Evolutionary conservation across 306 rosid species (phyloP).

Genomic region (Castanea mollissima): DNA sequence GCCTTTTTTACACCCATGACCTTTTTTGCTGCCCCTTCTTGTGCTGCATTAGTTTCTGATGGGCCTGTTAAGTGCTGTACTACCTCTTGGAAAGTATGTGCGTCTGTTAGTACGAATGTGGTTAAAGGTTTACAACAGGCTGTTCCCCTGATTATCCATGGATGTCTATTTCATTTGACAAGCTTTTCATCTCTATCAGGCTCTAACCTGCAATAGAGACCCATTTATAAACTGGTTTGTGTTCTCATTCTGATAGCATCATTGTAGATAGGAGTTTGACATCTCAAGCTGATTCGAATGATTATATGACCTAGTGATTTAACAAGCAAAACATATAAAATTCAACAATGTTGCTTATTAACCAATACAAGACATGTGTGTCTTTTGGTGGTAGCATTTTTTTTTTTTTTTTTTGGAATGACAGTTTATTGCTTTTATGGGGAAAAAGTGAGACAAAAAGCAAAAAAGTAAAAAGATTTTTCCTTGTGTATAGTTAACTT

Average conservation of each 20-base stretch:
- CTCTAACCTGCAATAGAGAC: conserved; percentile 18
- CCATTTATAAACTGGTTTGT: background rate
- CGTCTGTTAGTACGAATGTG: conserved; percentile 68
- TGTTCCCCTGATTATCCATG: conserved; percentile 44
- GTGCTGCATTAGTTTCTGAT: conserved; percentile 32
- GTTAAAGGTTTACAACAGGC: conserved; percentile 54
- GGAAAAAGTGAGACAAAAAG: too few species aligned
- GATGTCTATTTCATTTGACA: conserved; percentile 4
- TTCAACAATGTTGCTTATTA: too few species aligned
- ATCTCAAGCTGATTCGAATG: background rate
- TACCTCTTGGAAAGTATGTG: conserved; percentile 59
- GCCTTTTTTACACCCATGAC: conserved; percentile 21
- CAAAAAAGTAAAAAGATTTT: too few species aligned
- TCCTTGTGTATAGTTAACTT: too few species aligned
- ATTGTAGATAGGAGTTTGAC: background rate
- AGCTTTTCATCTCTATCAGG: background rate
- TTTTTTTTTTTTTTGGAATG: too few species aligned
- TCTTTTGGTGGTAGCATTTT: too few species aligned
- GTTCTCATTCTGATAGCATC: background rate
- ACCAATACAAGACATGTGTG: too few species aligned
- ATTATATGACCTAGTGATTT: too few species aligned
- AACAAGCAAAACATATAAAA: too few species aligned
- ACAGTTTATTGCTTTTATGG: too few species aligned
- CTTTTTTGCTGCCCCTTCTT: conserved; percentile 28
- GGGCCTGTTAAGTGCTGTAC: conserved; percentile 80